Evolutionary conservation across 345 rosid species (phyloP), one percentile per base, ranked within the genome.

Genomic region (Sisymbrium irio): DNA sequence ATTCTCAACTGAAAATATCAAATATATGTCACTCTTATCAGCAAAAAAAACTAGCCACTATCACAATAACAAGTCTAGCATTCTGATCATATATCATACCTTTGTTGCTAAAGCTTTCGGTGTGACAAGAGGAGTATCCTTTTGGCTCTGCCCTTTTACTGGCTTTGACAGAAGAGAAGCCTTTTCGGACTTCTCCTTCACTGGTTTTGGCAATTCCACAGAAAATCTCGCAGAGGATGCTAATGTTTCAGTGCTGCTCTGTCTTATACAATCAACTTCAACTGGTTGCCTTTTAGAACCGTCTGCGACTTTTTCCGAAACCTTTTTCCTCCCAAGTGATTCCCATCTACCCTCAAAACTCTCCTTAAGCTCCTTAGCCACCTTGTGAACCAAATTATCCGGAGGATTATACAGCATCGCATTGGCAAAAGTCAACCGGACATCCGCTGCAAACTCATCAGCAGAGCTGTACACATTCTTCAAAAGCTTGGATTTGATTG

Each of bases 401-500:
- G 83, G 85, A 55, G 97, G 98, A 77, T 94, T 94, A 74, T 94
- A 94, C n/a, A 46, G 27, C 87, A 85, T 79, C 13, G 97, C 98
- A 83, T 94, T 94, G 7, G 85, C 40, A 86, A 94, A 87, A 0
- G 92, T 91, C 78, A 94, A 72, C 67, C 86, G 82, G 14, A 94
- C 77, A 86, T 94, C 97, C 32, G 80, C 87, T 17, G 89, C 96
- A 86, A 94, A 91, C 69, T 87, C 98, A 54, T 91, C 83, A 1
- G 65, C 19, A 30, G 59, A 79, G 42, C 3, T 22, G 63, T 94
- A 94, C 20, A 11, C 27, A 54, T 81, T 86, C 62, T 77, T 88
- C 49, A 60, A 76, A 73, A 92, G 78, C 53, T 82, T 90, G 1
- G 74, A 87, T 45, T 79, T 87, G 12, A 94, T 62, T 9, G 98